A percentile compares a stretch with the other conserved stretches of the same genome.
These are phyloP conservation scores for Kodamaea anthophila DNA, from an alignment of 1,139 yeast species.

Conservation along the genomic window DNA sequence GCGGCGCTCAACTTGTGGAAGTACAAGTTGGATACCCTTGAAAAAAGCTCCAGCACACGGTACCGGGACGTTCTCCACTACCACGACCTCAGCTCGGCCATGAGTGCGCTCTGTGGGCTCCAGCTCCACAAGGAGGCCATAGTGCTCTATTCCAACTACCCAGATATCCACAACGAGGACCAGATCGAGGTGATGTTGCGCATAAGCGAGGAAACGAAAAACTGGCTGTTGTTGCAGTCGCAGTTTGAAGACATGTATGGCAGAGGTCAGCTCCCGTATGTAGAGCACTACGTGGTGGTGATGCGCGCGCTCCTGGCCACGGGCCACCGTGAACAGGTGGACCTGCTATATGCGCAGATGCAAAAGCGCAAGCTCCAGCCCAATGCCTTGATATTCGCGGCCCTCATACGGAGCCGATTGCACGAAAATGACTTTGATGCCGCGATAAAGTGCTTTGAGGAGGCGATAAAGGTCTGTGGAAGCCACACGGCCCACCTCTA, in stretches of 20 bases:
- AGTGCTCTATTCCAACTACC: conserved; percentile 19
- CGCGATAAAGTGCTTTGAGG: conserved; percentile 23
- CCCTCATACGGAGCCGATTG: conserved; percentile 45
- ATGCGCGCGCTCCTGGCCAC: conserved; percentile 56
- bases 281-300: conserved; percentile 56
- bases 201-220: conserved; percentile 46
- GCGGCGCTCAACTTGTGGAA: conserved; percentile 21
- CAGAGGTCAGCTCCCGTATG: conserved; percentile 48
- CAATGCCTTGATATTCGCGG: conserved; percentile 38
- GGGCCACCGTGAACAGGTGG: conserved; percentile 52
- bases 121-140: conserved; percentile 22
- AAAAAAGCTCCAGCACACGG: too few species aligned
- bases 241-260: conserved; percentile 60
- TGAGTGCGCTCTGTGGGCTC: conserved; percentile 23
- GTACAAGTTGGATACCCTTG: conserved; percentile 15
- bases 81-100: conserved; percentile 21
- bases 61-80: conserved; percentile 4
- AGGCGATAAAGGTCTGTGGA: conserved; percentile 23
- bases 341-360: conserved; percentile 45
- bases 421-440: conserved; percentile 40
- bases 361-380: conserved; percentile 44
- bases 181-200: conserved; percentile 42
- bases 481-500: conserved; percentile 27
- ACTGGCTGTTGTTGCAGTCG: conserved; percentile 57
- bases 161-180: conserved; percentile 26